phyloP scores from a whole-genome alignment of 208 protist species.

The Porcisia deanei region DNA sequence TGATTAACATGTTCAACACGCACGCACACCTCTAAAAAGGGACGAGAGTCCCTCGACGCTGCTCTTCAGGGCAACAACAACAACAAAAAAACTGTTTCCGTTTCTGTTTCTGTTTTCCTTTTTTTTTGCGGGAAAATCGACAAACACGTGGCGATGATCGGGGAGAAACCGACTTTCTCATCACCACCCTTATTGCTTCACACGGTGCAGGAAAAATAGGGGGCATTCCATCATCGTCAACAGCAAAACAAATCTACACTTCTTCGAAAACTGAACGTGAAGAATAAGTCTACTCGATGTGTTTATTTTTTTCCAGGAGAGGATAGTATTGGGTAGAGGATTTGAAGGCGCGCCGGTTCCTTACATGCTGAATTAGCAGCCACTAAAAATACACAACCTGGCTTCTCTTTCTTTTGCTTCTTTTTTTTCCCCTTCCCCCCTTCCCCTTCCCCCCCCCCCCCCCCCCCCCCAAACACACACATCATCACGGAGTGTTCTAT shows the following conservation, averaged over 20 bases:
- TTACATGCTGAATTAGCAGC: constrained; percentile 1
- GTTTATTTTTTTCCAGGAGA: background rate
- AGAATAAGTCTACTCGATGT: background rate
- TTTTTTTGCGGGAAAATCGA: background rate
- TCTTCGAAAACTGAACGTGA: background rate
- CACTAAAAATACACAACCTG: background rate
- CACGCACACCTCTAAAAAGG: constrained; percentile 48
- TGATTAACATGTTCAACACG: constrained; percentile 95
- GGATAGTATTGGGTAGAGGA: background rate
- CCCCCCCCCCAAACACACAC: background rate
- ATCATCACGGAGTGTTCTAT: background rate
- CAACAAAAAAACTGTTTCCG: too few relatives aligned
- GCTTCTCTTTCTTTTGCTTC: background rate
- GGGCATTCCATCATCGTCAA: background rate
- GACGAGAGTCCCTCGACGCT: constrained; percentile 2
- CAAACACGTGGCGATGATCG: background rate
- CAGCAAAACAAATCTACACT: background rate
- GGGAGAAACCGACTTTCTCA: background rate
- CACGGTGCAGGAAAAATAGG: background rate
- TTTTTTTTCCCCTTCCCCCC: background rate
- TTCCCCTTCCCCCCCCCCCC: background rate
- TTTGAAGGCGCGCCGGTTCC: background rate
- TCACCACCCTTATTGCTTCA: background rate
- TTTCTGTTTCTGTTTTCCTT: background rate
- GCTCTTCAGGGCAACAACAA: background rate